Evolutionary conservation across 2,329 filamentous ascomycete genomes (phyloP).

Genomic region (Juglanconis oblonga): DNA sequence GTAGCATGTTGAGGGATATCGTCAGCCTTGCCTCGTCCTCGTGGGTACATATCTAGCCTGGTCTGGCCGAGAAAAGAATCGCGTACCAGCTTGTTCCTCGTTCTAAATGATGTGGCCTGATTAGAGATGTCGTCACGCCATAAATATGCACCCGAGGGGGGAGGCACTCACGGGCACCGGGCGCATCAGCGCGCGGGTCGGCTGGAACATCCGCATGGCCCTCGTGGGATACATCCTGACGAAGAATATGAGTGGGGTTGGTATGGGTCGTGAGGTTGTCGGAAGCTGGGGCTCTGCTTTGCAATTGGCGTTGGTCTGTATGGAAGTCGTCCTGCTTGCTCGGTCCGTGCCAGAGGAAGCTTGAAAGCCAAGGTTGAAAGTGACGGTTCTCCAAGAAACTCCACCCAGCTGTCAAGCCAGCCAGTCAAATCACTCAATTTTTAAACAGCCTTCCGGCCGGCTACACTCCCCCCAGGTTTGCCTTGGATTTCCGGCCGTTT

Average conservation of each 20-base stretch:
- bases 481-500: conserved; percentile 7
- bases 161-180: conserved; percentile 66
- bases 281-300: conserved; percentile 16
- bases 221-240: conserved; percentile 64
- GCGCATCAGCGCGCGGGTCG: conserved; percentile 63
- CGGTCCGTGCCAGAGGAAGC: conserved; percentile 12
- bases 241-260: conserved; percentile 28
- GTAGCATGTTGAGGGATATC: conserved; percentile 14
- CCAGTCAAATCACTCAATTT: conserved; percentile 20
- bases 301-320: conserved; percentile 14
- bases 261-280: conserved; percentile 1
- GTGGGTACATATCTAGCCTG: background rate
- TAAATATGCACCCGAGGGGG: background rate
- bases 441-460: background rate
- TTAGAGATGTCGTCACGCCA: conserved; percentile 23
- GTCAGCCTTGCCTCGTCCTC: conserved; percentile 7
- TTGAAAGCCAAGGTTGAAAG: background rate
- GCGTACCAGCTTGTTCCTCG: conserved; percentile 67
- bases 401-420: conserved; percentile 15
- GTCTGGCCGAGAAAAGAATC: conserved; percentile 4
- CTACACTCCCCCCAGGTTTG: background rate
- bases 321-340: conserved; percentile 8
- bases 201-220: conserved; percentile 65
- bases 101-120: conserved; percentile 46
- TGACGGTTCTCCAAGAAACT: conserved; percentile 3